Conservation (phyloP, 148 eudicot genomes). For the Chenopodium album region DNA sequence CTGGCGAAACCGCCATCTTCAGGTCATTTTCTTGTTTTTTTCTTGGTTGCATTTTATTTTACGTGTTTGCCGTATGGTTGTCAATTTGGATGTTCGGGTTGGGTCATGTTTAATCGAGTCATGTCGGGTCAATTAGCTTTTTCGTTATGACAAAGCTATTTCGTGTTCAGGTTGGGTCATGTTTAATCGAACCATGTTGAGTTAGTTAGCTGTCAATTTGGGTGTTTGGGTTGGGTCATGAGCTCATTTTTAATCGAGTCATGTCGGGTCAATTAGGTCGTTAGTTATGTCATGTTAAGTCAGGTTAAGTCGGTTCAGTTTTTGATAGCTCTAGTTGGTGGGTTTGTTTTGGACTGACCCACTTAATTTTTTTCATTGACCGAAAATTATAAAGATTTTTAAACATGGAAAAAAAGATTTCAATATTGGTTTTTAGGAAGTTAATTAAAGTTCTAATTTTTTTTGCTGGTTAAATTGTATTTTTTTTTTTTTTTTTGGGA, state of each 20-base stretch:
- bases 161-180: background rate
- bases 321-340: background rate
- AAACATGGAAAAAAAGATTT: background rate
- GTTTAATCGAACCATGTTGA: too few species aligned
- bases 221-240: too few species aligned
- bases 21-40: slow-evolving; percentile 43
- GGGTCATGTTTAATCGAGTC: background rate
- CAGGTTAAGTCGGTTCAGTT: background rate
- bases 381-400: background rate
- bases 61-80: background rate
- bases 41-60: background rate
- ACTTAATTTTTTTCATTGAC: background rate
- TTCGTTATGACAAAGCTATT: too few species aligned
- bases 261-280: background rate
- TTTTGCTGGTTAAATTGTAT: background rate
- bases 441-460: background rate
- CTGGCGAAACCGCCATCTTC: slow-evolving; percentile 71
- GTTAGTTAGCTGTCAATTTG: too few species aligned
- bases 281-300: background rate
- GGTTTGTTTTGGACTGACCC: slow-evolving; percentile 4
- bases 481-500: background rate
- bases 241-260: too few species aligned
- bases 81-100: background rate
- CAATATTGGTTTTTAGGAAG: background rate
- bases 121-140: background rate